Conservation (phyloP, 495 filamentous ascomycete species). For the Xylaria bambusicola region DNA sequence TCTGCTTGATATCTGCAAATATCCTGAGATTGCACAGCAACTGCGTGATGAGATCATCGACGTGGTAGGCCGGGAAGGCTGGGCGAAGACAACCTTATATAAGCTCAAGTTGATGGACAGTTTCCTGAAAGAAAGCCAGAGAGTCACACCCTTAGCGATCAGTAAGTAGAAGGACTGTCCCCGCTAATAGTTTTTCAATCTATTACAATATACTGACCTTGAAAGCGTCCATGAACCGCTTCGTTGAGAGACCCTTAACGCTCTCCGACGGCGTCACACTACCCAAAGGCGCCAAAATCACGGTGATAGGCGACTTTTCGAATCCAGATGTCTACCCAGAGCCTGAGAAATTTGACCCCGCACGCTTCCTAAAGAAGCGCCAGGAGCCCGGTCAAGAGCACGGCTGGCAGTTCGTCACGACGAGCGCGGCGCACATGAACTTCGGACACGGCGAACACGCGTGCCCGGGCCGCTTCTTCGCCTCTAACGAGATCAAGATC, state of each 20-base stretch:
- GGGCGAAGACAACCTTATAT: constrained; percentile 50
- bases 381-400: constrained; percentile 48
- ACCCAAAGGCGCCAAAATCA: constrained; percentile 50
- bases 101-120: constrained; percentile 57
- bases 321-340: constrained; percentile 48
- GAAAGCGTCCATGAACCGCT: constrained; percentile 46
- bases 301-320: constrained; percentile 36
- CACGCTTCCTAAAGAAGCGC: constrained; percentile 49
- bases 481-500: constrained; percentile 50
- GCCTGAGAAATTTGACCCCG: constrained; percentile 47
- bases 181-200: too few relatives aligned
- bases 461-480: constrained; percentile 57
- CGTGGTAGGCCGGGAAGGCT: constrained; percentile 37
- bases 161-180: constrained; percentile 30
- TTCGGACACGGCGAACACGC: constrained; percentile 56
- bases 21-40: constrained; percentile 39
- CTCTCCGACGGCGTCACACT: constrained; percentile 51
- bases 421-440: constrained; percentile 39
- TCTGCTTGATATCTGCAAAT: constrained; percentile 41
- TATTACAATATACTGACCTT: constrained; percentile 15
- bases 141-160: constrained; percentile 36
- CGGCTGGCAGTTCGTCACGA: constrained; percentile 50
- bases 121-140: constrained; percentile 47
- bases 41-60: constrained; percentile 44
- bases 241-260: constrained; percentile 38